Conservation (phyloP, 768 basidiomycete species). For the Boletus patriciae region DNA sequence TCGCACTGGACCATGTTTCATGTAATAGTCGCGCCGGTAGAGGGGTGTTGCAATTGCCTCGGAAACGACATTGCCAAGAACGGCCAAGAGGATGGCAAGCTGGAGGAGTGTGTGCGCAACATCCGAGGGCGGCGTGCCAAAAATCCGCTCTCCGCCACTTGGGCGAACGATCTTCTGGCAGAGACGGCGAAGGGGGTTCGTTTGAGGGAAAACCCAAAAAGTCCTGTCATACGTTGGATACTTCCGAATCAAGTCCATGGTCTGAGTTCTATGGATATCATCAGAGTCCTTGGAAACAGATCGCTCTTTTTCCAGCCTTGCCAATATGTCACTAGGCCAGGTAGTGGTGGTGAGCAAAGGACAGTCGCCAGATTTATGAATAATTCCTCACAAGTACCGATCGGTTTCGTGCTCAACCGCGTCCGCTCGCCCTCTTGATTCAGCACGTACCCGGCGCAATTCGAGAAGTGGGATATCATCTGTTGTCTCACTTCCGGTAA, state of each 20-base stretch:
- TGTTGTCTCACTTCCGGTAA: constrained; percentile 52
- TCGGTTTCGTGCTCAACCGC: constrained; percentile 62
- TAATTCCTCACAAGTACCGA: constrained; percentile 60
- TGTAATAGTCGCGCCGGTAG: constrained; percentile 75
- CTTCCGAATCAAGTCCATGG: constrained; percentile 83
- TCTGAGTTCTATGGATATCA: constrained; percentile 67
- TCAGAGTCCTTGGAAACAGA: constrained; percentile 50
- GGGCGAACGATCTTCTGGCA: constrained; percentile 87
- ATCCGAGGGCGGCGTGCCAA: constrained; percentile 68
- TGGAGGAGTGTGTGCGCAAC: constrained; percentile 73
- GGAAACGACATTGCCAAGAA: constrained; percentile 79
- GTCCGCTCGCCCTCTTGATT: constrained; percentile 31
- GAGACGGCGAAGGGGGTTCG: constrained; percentile 63
- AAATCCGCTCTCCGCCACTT: constrained; percentile 82
- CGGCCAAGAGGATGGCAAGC: constrained; percentile 66
- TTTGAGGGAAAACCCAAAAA: constrained; percentile 87
- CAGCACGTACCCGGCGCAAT: constrained; percentile 41
- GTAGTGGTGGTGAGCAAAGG: constrained; percentile 1
- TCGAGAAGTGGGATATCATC: constrained; percentile 62
- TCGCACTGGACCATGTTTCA: constrained; percentile 55
- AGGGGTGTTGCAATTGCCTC: constrained; percentile 82
- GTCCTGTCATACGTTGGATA: constrained; percentile 90
- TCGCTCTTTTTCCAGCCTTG: constrained; percentile 57
- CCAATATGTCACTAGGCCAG: constrained; percentile 60
- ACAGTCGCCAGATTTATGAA: neutral